phyloP scores from a whole-genome alignment of 352 stramenopile genomes.

The Blastocystis sp. region DNA sequence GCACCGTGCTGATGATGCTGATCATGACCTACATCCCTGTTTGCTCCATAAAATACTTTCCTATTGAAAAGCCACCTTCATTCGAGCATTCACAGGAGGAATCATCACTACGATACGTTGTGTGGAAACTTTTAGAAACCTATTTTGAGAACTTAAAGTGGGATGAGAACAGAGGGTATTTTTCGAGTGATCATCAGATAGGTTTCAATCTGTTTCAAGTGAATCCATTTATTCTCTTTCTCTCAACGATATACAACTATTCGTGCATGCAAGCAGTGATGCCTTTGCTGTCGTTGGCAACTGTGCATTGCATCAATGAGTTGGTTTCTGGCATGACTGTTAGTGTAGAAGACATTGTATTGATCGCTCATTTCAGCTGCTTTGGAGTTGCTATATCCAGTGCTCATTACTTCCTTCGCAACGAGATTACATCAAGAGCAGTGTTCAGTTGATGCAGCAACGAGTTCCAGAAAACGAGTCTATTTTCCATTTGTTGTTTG shows the following conservation, averaged over 20 bases:
- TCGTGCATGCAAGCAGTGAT: background rate
- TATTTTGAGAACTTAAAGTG: background rate
- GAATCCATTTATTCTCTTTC: background rate
- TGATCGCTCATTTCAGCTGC: background rate
- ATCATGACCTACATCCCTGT: constrained; percentile 9
- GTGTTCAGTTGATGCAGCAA: background rate
- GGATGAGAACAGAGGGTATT: background rate
- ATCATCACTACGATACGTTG: background rate
- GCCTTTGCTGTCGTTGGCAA: background rate
- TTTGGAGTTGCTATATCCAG: background rate
- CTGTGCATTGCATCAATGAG: background rate
- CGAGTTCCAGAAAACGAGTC: background rate
- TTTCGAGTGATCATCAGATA: background rate
- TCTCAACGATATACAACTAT: background rate
- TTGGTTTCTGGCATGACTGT: background rate
- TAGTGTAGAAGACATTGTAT: background rate
- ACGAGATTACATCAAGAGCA: background rate
- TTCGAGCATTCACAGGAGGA: background rate
- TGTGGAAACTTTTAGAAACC: background rate
- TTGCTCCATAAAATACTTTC: background rate
- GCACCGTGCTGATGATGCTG: background rate
- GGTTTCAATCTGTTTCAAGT: background rate
- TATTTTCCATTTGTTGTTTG: background rate
- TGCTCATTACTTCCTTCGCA: background rate
- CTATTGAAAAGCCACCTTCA: background rate